A percentile compares a stretch with the other conserved stretches of the same genome.
phyloP scores from a whole-genome alignment of 257 asterid genomes.

The Plantago ovata region DNA sequence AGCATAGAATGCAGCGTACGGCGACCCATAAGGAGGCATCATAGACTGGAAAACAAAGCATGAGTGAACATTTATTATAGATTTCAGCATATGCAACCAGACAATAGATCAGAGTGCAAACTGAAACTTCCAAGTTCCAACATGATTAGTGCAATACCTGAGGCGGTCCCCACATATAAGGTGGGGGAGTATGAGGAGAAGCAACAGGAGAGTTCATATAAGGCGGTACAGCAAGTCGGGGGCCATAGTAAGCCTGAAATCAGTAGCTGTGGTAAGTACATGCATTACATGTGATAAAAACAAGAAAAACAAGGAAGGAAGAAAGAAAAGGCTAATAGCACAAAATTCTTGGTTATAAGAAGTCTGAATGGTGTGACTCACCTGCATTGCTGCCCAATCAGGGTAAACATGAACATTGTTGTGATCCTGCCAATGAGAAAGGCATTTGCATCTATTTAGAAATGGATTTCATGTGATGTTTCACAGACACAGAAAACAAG shows the following conservation, averaged over 20 bases:
- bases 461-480: slow-evolving; percentile 9
- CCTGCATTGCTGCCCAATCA: slow-evolving; percentile 99
- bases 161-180: slow-evolving; percentile 96
- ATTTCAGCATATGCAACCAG: slow-evolving; percentile 2
- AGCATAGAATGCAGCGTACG: slow-evolving; percentile 82
- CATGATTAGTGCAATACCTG: slow-evolving; percentile 50
- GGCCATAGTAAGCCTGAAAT: slow-evolving; percentile 85
- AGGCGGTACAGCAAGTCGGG: slow-evolving; percentile 91
- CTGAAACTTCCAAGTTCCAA: neutral
- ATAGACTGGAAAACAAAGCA: slow-evolving; percentile 51
- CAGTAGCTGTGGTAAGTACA: slow-evolving; percentile 3
- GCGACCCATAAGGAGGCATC: slow-evolving; percentile 88
- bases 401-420: slow-evolving; percentile 66
- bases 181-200: slow-evolving; percentile 74
- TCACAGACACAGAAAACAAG: neutral
- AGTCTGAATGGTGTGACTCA: slow-evolving; percentile 16
- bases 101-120: neutral
- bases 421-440: slow-evolving; percentile 68
- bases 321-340: neutral
- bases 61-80: slow-evolving; percentile 2
- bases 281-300: neutral
- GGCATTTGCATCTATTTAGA: slow-evolving; percentile 21
- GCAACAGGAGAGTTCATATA: slow-evolving; percentile 75
- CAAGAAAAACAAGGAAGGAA: neutral
- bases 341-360: slow-evolving; percentile 7